Base-by-base conservation (phyloP, 495 filamentous ascomycete genomes). In the Pyronema domesticum region DNA sequence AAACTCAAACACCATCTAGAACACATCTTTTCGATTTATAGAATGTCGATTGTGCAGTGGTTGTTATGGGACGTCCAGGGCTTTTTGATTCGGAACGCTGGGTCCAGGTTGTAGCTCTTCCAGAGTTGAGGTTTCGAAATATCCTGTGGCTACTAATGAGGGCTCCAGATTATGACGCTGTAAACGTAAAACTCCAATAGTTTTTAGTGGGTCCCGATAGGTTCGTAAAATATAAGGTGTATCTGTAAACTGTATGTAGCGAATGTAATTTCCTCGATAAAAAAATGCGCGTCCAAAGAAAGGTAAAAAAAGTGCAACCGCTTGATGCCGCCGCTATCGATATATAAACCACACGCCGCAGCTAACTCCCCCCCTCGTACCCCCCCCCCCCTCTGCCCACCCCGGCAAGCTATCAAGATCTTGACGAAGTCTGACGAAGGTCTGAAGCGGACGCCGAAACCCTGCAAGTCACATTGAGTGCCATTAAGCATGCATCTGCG, bases 1-100 rank as follows among this genome's bases (percentile, higher is more conserved):
- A 50, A 50, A 34, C 23, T 19, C 11, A 35, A 50, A 34, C 47
- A 50, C 47, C 47, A 50, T 9, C 23, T 50, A 36, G 23, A 50
- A 19, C 47, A 50, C 47, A 50, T 50, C 7, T n/a, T 47, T n/a
- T 15, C 7, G 45, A 47, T 13, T 13, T 13, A 17, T 13, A 42
- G 15, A 42, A 17, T 13, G 11, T 6, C 11, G 15, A 42, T 1
- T 42, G 39, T 42, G 11, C 3, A 13, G 39, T 42, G 11, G 11
- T 17, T 42, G 11, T 17, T 13, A 13, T 42, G 39, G 39, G 39
- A 17, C 39, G 11, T 13, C 39, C 39, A 17, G 15, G 3, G 39
- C 3, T 42, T 13, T 42, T 13, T 13, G 39, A 42, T 42, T 13
- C 15, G 15, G 11, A 42, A 42, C 11, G 11, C 39, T 42, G 39